Conservation (phyloP, 2,329 filamentous ascomycete species). For the Aspergillus phoenicis region DNA sequence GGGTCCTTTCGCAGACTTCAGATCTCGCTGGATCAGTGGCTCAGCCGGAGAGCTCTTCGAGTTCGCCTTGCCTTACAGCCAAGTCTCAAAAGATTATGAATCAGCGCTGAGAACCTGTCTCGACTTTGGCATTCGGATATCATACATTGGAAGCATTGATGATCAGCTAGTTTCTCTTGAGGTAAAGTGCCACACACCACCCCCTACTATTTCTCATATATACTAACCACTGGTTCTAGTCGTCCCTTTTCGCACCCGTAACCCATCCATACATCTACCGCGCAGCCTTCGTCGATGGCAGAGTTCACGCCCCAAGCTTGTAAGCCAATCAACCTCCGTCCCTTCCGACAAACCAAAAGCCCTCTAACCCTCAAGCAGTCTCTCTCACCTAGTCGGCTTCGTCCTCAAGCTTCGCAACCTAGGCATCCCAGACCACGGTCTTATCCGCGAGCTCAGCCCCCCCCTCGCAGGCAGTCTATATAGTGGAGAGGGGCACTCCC, state of each 20-base stretch:
- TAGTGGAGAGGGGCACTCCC: slow-evolving; percentile 87
- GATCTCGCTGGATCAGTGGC: slow-evolving; percentile 83
- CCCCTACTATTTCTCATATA: neutral
- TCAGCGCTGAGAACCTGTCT: slow-evolving; percentile 73
- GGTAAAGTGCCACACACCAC: slow-evolving; percentile 48
- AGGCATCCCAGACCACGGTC: slow-evolving; percentile 87
- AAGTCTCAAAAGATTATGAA: slow-evolving; percentile 80
- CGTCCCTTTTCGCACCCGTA: slow-evolving; percentile 81
- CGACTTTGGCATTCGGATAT: slow-evolving; percentile 76
- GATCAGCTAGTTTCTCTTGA: slow-evolving; percentile 95
- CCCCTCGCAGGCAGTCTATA: slow-evolving; percentile 91
- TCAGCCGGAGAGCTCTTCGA: slow-evolving; percentile 95
- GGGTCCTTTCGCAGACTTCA: slow-evolving; percentile 90
- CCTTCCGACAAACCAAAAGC: neutral
- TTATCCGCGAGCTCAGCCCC: slow-evolving; percentile 84
- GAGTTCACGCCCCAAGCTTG: slow-evolving; percentile 91
- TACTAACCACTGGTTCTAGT: slow-evolving; percentile 47
- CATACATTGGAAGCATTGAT: slow-evolving; percentile 92
- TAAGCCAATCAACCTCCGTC: slow-evolving; percentile 37
- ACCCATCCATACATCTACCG: slow-evolving; percentile 92
- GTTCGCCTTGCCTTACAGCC: slow-evolving; percentile 79
- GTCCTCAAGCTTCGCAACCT: slow-evolving; percentile 91
- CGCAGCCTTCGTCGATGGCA: slow-evolving; percentile 92
- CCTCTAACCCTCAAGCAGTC: slow-evolving; percentile 44
- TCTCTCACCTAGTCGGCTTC: slow-evolving; percentile 90